phyloP scores from a whole-genome alignment of 768 basidiomycete genomes.

The Cystobasidiopsis lactophilus region DNA sequence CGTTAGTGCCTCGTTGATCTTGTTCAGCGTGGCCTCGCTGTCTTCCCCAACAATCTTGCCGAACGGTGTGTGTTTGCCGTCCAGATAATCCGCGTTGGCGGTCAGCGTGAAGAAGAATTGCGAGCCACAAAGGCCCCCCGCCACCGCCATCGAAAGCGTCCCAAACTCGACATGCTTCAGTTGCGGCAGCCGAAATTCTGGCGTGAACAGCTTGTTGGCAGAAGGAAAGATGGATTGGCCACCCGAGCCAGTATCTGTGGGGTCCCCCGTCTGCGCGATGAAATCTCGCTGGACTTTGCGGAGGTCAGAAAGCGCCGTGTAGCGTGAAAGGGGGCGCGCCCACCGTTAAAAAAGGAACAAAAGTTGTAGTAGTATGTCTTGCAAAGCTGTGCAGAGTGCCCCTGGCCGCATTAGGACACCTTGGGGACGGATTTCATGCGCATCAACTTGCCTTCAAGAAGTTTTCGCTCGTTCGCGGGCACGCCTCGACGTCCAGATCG shows the following conservation, averaged over 20 bases:
- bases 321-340: too few species aligned
- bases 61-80: constrained; percentile 82
- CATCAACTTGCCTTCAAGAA: constrained; percentile 47
- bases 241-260: constrained; percentile 78
- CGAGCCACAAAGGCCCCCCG: constrained; percentile 74
- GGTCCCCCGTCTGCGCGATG: constrained; percentile 88
- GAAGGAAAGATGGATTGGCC: constrained; percentile 59
- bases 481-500: constrained; percentile 73
- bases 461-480: constrained; percentile 81
- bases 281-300: constrained; percentile 64
- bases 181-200: constrained; percentile 29
- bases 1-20: constrained; percentile 72
- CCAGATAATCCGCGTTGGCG: constrained; percentile 80
- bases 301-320: too few species aligned
- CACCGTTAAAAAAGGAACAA: constrained; percentile 84
- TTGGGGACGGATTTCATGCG: not conserved
- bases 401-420: not conserved
- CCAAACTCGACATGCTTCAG: constrained; percentile 68
- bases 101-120: constrained; percentile 92
- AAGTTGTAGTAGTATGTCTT: constrained; percentile 94
- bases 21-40: constrained; percentile 71
- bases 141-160: constrained; percentile 92
- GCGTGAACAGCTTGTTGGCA: constrained; percentile 7
- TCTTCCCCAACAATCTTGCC: constrained; percentile 67
- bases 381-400: constrained; percentile 35